A percentile compares a stretch with the other conserved stretches of the same genome.
phyloP scores from a whole-genome alignment of 495 filamentous ascomycete genomes.

The Friedmanniomyces simplex region DNA sequence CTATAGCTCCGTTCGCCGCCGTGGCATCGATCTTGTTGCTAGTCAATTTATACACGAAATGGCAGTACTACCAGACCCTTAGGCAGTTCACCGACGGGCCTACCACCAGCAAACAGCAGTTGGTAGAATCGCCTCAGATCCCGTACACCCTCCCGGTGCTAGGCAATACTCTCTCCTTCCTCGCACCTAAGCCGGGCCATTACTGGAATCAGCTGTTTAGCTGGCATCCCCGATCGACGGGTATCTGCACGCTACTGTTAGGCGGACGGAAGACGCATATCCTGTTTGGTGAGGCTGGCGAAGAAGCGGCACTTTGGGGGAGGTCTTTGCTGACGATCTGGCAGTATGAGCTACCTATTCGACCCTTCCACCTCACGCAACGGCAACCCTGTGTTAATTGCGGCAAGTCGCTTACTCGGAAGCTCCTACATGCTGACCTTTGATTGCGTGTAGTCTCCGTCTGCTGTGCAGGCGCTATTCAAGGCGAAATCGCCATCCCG shows the following conservation, averaged over 20 bases:
- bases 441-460: neutral
- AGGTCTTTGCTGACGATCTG: too few species aligned
- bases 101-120: neutral
- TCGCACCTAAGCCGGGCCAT: conserved; percentile 6
- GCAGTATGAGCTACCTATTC: too few species aligned
- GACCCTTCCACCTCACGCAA: too few species aligned
- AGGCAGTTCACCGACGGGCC: conserved; percentile 3
- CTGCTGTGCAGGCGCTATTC: conserved; percentile 18
- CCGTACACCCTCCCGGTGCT: conserved; percentile 23
- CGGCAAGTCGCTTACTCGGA: too few species aligned
- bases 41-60: conserved; percentile 2
- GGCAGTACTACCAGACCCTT: conserved; percentile 6
- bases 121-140: conserved; percentile 17
- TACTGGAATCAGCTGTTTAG: conserved; percentile 21
- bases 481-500: conserved; percentile 8
- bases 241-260: conserved; percentile 20
- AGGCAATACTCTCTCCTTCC: conserved; percentile 17
- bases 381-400: too few species aligned
- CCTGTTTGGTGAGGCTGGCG: conserved; percentile 7
- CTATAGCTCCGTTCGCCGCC: neutral
- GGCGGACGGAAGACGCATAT: conserved; percentile 18
- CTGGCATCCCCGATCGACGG: conserved; percentile 13
- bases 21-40: neutral
- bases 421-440: neutral
- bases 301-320: too few species aligned